Percentiles rank a stretch among this genome's conserved stretches.
Conservation (phyloP, 208 protist genomes). For the Histomonas meleagridis region DNA sequence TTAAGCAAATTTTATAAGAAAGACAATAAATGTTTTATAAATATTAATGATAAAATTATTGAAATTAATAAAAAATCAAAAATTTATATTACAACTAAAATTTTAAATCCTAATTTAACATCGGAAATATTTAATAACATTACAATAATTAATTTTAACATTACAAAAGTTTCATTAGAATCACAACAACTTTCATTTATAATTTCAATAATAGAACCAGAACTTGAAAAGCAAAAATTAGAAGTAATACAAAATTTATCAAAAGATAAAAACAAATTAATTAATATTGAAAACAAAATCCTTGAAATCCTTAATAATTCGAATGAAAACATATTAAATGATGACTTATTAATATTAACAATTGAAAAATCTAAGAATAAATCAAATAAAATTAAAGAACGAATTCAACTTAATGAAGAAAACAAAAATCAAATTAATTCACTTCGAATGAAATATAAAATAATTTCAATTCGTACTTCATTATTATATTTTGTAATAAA, state of each 20-base stretch:
- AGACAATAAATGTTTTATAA: neutral
- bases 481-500: slow-evolving; percentile 90
- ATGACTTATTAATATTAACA: slow-evolving; percentile 82
- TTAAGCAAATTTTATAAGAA: slow-evolving; percentile 39
- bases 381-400: slow-evolving; percentile 73
- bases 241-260: slow-evolving; percentile 72
- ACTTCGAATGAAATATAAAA: slow-evolving; percentile 83
- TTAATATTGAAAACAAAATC: slow-evolving; percentile 62
- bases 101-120: slow-evolving; percentile 60
- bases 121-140: slow-evolving; percentile 50
- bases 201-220: slow-evolving; percentile 62
- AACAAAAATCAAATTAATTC: slow-evolving; percentile 52
- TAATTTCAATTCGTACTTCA: slow-evolving; percentile 74
- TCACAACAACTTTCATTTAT: neutral
- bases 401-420: slow-evolving; percentile 67
- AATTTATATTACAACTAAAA: slow-evolving; percentile 65
- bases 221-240: slow-evolving; percentile 84
- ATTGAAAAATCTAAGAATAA: slow-evolving; percentile 73
- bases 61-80: slow-evolving; percentile 53
- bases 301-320: slow-evolving; percentile 55
- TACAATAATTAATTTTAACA: slow-evolving; percentile 19
- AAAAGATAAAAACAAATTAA: slow-evolving; percentile 58
- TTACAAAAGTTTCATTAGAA: slow-evolving; percentile 21
- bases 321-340: slow-evolving; percentile 69
- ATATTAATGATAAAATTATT: neutral